Evolutionary conservation across 1,139 yeast species (phyloP).

Genomic region (Suhomyces panamericanus): DNA sequence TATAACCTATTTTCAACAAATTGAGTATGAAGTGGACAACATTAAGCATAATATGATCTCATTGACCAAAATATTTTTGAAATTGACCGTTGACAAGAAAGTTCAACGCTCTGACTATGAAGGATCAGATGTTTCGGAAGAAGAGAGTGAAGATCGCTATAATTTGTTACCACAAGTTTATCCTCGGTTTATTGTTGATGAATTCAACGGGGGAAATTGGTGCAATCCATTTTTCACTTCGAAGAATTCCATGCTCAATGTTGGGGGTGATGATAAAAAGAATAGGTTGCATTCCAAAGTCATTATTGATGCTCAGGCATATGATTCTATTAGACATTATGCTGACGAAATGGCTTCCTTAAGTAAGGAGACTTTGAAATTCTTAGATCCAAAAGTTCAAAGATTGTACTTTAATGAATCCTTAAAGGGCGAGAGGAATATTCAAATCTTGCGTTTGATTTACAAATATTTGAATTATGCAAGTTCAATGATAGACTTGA

Average conservation of each 20-base stretch:
- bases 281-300: conserved; percentile 46
- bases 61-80: conserved; percentile 30
- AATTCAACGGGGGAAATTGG: conserved; percentile 75
- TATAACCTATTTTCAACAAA: conserved; percentile 34
- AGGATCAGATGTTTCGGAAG: conserved; percentile 39
- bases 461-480: conserved; percentile 55
- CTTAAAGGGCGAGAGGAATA: conserved; percentile 49
- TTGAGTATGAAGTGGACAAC: conserved; percentile 37
- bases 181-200: conserved; percentile 64
- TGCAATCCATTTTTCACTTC: conserved; percentile 62
- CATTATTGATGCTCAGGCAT: conserved; percentile 51
- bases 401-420: conserved; percentile 32
- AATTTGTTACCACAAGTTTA: conserved; percentile 59
- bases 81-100: conserved; percentile 35
- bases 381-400: conserved; percentile 40
- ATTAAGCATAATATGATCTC: conserved; percentile 35
- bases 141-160: conserved; percentile 37
- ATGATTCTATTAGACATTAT: conserved; percentile 35
- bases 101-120: conserved; percentile 40
- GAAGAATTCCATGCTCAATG: conserved; percentile 39
- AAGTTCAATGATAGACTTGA: conserved; percentile 49
- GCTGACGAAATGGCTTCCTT: conserved; percentile 41
- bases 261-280: conserved; percentile 48
- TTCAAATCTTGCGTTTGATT: conserved; percentile 51
- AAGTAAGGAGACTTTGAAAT: conserved; percentile 42